Percentiles rank a stretch among this genome's conserved stretches.
These are phyloP conservation scores for Bremia lactucae DNA, from an alignment of 352 stramenopile genomes.

Conservation along the genomic window DNA sequence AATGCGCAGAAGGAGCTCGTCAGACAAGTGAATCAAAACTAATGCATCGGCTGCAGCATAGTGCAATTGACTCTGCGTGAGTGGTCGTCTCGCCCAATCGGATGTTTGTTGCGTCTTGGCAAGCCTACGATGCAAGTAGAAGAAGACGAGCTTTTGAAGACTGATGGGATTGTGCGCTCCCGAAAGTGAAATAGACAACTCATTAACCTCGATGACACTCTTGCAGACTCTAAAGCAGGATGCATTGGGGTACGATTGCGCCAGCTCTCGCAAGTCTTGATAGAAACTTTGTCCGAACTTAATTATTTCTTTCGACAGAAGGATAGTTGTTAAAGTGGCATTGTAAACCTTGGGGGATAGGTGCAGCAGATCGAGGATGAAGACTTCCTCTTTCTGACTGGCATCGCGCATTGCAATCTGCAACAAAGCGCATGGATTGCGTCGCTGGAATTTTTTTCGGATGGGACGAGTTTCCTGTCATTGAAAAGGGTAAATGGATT, in stretches of 20 bases:
- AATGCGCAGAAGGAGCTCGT: slow-evolving; percentile 37
- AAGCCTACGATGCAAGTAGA: slow-evolving; percentile 57
- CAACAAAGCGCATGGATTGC: slow-evolving; percentile 43
- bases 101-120: slow-evolving; percentile 73
- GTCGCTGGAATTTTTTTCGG: slow-evolving; percentile 26
- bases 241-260: slow-evolving; percentile 45
- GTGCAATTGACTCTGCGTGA: slow-evolving; percentile 42
- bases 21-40: slow-evolving; percentile 61
- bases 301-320: slow-evolving; percentile 50
- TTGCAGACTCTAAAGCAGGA: slow-evolving; percentile 64
- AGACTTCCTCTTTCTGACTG: slow-evolving; percentile 45
- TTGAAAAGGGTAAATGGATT: slow-evolving; percentile 1
- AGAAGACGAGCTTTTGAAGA: slow-evolving; percentile 67
- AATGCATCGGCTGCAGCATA: slow-evolving; percentile 65
- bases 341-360: slow-evolving; percentile 55
- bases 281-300: slow-evolving; percentile 65
- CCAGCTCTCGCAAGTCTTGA: slow-evolving; percentile 48
- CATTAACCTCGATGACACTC: slow-evolving; percentile 63
- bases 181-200: slow-evolving; percentile 42
- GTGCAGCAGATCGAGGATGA: slow-evolving; percentile 59
- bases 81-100: slow-evolving; percentile 62
- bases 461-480: slow-evolving; percentile 54
- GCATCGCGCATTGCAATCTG: slow-evolving; percentile 54
- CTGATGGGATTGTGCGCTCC: slow-evolving; percentile 49
- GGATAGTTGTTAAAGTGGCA: slow-evolving; percentile 35